Evolutionary conservation across 2,329 filamentous ascomycete species (phyloP).

Genomic region (Aspergillus latus): DNA sequence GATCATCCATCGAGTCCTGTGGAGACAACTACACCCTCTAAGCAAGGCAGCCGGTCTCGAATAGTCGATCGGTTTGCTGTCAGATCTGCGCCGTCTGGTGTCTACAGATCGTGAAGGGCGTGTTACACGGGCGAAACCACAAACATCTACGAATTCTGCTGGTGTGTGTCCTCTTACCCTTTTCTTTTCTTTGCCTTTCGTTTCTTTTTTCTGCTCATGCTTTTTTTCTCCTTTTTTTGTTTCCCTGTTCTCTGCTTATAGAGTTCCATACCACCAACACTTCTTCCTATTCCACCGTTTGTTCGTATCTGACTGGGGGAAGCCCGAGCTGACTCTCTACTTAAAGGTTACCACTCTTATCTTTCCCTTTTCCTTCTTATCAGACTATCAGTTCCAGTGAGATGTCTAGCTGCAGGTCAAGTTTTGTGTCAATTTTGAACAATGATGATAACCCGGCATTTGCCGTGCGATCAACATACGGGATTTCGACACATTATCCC

Average conservation of each 20-base stretch:
- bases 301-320: neutral
- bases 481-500: slow-evolving; percentile 24
- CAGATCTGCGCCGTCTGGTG: slow-evolving; percentile 25
- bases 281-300: neutral
- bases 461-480: slow-evolving; percentile 37
- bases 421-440: slow-evolving; percentile 47
- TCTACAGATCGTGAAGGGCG: slow-evolving; percentile 29
- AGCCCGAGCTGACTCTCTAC: slow-evolving; percentile 2
- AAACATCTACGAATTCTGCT: slow-evolving; percentile 35
- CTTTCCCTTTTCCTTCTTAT: slow-evolving; percentile 11
- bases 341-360: neutral
- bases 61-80: slow-evolving; percentile 21
- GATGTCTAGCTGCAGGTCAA: slow-evolving; percentile 36
- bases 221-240: neutral
- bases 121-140: slow-evolving; percentile 35
- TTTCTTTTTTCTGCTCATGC: slow-evolving; percentile 6
- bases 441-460: slow-evolving; percentile 50
- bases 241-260: slow-evolving; percentile 4
- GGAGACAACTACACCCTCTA: slow-evolving; percentile 6
- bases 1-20: slow-evolving; percentile 10
- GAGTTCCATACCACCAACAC: neutral
- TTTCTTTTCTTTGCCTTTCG: slow-evolving; percentile 2
- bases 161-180: slow-evolving; percentile 22
- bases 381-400: slow-evolving; percentile 13
- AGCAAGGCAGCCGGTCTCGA: slow-evolving; percentile 19